These are phyloP conservation scores for Colletotrichum sp. DNA, from an alignment of 2,329 filamentous ascomycete genomes.

Conservation along the genomic window DNA sequence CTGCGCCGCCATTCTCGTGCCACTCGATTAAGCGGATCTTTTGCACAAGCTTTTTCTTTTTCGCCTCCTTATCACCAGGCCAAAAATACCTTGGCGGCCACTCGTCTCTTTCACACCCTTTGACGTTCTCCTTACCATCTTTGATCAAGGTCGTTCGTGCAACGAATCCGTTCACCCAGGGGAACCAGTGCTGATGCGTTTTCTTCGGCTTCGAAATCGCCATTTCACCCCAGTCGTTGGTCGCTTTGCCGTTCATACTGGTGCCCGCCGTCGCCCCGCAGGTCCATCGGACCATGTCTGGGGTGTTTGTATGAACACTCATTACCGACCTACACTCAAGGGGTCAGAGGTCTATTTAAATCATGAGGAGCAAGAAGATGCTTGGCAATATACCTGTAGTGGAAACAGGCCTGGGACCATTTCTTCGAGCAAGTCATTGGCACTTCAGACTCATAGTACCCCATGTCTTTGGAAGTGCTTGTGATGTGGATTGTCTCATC, in stretches of 20 bases:
- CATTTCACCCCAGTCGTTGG: neutral
- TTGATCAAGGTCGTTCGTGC: neutral
- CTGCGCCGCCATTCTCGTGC: neutral
- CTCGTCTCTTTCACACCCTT: neutral
- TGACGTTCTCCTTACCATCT: rapidly evolving
- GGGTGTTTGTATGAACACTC: neutral
- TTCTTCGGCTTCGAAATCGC: neutral
- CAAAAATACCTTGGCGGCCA: neutral
- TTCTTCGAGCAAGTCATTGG: neutral
- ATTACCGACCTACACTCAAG: neutral
- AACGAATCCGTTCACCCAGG: neutral
- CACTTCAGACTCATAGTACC: neutral
- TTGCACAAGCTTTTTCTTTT: neutral
- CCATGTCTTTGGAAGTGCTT: neutral
- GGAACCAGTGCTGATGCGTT: neutral
- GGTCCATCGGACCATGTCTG: neutral
- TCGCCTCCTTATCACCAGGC: neutral
- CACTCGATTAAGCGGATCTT: neutral
- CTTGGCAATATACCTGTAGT: neutral
- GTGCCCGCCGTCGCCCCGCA: neutral
- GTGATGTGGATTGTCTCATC: no score
- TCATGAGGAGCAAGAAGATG: neutral
- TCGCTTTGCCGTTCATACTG: neutral
- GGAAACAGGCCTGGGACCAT: neutral
- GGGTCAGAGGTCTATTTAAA: neutral